Conservation (phyloP, 768 basidiomycete species). For the Panus rudis region DNA sequence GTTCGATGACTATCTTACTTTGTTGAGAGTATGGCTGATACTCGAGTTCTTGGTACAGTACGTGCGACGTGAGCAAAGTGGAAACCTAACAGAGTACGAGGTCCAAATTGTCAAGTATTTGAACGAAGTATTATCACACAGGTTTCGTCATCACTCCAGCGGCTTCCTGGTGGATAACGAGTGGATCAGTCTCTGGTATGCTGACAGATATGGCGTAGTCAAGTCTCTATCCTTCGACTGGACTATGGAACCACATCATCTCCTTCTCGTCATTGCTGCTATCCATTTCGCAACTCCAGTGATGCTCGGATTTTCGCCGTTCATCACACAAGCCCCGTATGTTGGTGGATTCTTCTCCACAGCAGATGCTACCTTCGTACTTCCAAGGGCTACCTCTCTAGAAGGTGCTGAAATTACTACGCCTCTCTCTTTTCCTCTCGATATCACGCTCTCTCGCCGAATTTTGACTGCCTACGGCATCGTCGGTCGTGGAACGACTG, state of each 20-base stretch:
- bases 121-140: neutral
- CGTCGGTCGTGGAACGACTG: neutral
- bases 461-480: neutral
- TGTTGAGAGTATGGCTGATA: too few species aligned
- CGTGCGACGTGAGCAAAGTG: neutral
- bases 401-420: neutral
- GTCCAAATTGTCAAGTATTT: neutral
- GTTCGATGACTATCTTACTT: too few species aligned
- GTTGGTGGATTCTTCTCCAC: neutral
- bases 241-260: constrained; percentile 5
- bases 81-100: neutral
- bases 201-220: constrained; percentile 20
- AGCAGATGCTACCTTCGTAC: neutral
- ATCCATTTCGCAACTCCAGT: constrained; percentile 5
- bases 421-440: neutral
- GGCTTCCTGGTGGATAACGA: constrained; percentile 18
- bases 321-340: neutral
- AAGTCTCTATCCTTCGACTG: constrained; percentile 17
- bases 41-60: too few species aligned
- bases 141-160: neutral
- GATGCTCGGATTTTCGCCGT: constrained; percentile 14
- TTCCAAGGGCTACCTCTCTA: neutral
- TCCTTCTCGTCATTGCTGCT: constrained; percentile 19
- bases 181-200: constrained; percentile 20
- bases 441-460: neutral